Base-by-base conservation (phyloP, 2,329 filamentous ascomycete genomes). In the Sarocladium kiliense region DNA sequence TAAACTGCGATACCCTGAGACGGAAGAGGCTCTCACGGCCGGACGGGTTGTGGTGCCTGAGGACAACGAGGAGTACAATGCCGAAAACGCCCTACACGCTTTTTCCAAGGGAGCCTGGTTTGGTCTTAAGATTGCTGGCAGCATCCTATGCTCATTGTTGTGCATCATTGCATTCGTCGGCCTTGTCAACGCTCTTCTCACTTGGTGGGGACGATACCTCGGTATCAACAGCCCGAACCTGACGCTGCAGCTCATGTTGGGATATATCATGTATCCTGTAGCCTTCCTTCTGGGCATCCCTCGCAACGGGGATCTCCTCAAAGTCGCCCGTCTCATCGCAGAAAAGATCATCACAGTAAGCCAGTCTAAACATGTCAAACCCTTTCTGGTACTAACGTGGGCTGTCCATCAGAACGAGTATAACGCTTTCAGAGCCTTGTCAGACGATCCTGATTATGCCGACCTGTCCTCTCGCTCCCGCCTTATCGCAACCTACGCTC, bases 1-100 rank as follows among this genome's bases (percentile, higher is more conserved):
- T 59, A 96, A 96, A 74, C 79, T 96, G 64, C 87, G 92, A 56
- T 96, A 88, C 69, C 92, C 92, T 2, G 92, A 96, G 74, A 87
- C 84, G 2, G 90, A 96, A 69, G 88, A 93, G 71, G 89, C 90
- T 0, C 77, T 96, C 32, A 96, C 91, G 0, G 87, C 89, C 3
- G 90, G 91, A 56, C 83, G 85, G 18, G 87, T 94, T 26, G 84
- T 93, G 39, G 81, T 96, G 23, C 90, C 91, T 2, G 87, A 94
- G 30, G 87, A 92, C 54, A 81, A 87, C 6, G 87, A n/a, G n/a
- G n/a, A 93, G 61, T 76, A 90, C 68, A 82, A 81, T 63, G 82
- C 89, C n/a, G 78, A 86, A 59, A 96, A 96, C 66, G 81, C 84
- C 14, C 81, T 97, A 3, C 89, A 96, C 67, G 90, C 91, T 1